Evolutionary conservation across 2,329 filamentous ascomycete genomes (phyloP), one percentile per base, ranked within the genome.

Genomic region (Nemania diffusa): DNA sequence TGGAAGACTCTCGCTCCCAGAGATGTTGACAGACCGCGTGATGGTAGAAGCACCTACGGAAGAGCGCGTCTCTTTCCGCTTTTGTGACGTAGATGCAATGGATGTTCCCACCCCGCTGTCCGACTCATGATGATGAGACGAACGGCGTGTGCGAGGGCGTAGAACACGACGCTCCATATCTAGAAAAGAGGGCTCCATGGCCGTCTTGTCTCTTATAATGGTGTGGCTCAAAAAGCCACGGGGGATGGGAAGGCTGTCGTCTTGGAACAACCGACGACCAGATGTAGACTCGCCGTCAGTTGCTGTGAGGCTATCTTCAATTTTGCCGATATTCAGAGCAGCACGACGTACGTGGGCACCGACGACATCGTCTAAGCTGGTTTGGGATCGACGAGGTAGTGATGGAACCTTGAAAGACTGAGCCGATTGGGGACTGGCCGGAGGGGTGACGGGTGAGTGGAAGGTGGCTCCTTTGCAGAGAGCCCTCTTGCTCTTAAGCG

Each of bases 41-140:
- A 92, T 87, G 72, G 90, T 85, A 57, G 88, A 85, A 60, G 83
- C 81, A 71, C 81, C 79, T 20, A 80, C 77, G 70, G 82, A 81
- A 46, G 71, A 42, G 73, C 82, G 84, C 68, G 75, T 67, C 34
- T 85, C 71, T 64, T 78, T 84, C 71, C 82, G 78, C 77, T 88
- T 86, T 71, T 87, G 84, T 63, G 81, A 83, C 37, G 82, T 85
- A 55, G 88, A 91, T 68, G 84, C 87, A 75, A 97, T 85, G 48
- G 94, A 97, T 50, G 93, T 92, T 59, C 94, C 94, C 70, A 97
- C 84, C 61, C 93, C 94, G 78, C 94, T 97, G 82, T 97, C 94
- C 17, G 93, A 96, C 66, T 88, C 87, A 80, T 94, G 91, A 75
- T 89, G 87, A 76, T 90, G 86, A 50, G 84, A 84, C 67, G 83